phyloP scores from a whole-genome alignment of 139 green algal genomes.

The Choricystis sp. region DNA sequence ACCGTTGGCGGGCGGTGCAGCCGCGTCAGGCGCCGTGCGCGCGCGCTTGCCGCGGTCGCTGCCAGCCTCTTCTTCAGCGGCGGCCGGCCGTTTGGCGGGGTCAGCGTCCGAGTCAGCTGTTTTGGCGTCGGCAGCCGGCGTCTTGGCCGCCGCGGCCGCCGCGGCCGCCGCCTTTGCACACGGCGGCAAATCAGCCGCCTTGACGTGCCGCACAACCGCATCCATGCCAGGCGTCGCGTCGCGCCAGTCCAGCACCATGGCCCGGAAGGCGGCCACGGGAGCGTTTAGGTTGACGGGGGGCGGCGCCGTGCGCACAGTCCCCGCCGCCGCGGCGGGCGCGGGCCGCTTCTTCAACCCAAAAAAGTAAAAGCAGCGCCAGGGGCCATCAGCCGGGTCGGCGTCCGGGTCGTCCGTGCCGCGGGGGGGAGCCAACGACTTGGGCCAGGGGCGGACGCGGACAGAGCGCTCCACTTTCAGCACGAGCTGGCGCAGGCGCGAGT shows the following conservation, averaged over 20 bases:
- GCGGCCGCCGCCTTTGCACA: slow-evolving; percentile 1
- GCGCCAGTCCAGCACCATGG: slow-evolving; percentile 15
- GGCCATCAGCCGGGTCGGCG: background rate
- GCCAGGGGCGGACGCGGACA: slow-evolving; percentile 52
- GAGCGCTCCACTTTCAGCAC: slow-evolving; percentile 25
- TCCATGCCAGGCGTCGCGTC: slow-evolving; percentile 42
- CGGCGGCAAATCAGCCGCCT: slow-evolving; percentile 28
- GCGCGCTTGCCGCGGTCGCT: background rate
- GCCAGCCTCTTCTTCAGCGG: background rate
- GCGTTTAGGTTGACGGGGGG: slow-evolving; percentile 40
- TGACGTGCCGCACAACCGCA: slow-evolving; percentile 39
- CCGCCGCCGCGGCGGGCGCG: background rate
- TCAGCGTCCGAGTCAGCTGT: background rate
- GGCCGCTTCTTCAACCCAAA: slow-evolving; percentile 37
- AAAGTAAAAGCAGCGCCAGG: slow-evolving; percentile 34
- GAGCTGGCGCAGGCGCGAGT: slow-evolving; percentile 61
- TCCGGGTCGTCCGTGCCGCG: background rate
- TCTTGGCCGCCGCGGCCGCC: background rate
- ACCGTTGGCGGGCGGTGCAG: background rate
- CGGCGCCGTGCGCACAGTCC: slow-evolving; percentile 4
- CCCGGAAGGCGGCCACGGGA: slow-evolving; percentile 52
- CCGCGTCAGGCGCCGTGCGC: slow-evolving; percentile 5
- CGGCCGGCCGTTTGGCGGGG: background rate
- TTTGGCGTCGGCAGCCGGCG: background rate
- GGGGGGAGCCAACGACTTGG: slow-evolving; percentile 23